Conservation (phyloP, 768 basidiomycete species). For the Filobasidium wieringae region DNA sequence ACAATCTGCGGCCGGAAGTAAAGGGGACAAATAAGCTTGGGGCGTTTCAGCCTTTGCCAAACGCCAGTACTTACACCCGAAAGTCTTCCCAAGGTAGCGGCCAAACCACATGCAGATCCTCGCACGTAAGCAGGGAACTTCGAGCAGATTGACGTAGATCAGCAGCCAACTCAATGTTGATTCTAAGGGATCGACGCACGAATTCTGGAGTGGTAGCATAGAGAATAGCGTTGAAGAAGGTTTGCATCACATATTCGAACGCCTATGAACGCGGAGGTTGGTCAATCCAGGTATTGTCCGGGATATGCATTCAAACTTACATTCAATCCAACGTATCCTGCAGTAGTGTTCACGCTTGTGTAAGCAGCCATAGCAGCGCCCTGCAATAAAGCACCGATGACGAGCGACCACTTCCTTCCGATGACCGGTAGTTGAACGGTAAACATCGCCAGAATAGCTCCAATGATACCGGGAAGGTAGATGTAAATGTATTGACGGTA, state of each 20-base stretch:
- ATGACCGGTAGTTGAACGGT: slow-evolving; percentile 30
- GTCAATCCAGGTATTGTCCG: not conserved
- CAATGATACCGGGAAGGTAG: slow-evolving; percentile 32
- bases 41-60: no score
- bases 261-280: not conserved
- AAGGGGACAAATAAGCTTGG: not conserved
- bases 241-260: slow-evolving; percentile 35
- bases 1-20: slow-evolving; percentile 20
- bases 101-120: slow-evolving; percentile 31
- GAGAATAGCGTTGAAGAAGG: slow-evolving; percentile 37
- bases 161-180: no score
- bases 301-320: slow-evolving; percentile 11
- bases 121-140: slow-evolving; percentile 32
- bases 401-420: slow-evolving; percentile 23
- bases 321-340: slow-evolving; percentile 33
- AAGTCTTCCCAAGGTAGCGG: slow-evolving; percentile 31
- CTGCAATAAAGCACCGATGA: slow-evolving; percentile 24
- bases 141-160: no score
- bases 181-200: no score
- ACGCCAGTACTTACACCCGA: slow-evolving; percentile 10
- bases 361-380: slow-evolving; percentile 36
- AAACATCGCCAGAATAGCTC: slow-evolving; percentile 27
- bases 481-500: slow-evolving; percentile 39
- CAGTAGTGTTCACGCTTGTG: slow-evolving; percentile 30
- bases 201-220: slow-evolving; percentile 38